Conservation (phyloP, 306 rosid genomes). For the Sphenostylis stenocarpa region DNA sequence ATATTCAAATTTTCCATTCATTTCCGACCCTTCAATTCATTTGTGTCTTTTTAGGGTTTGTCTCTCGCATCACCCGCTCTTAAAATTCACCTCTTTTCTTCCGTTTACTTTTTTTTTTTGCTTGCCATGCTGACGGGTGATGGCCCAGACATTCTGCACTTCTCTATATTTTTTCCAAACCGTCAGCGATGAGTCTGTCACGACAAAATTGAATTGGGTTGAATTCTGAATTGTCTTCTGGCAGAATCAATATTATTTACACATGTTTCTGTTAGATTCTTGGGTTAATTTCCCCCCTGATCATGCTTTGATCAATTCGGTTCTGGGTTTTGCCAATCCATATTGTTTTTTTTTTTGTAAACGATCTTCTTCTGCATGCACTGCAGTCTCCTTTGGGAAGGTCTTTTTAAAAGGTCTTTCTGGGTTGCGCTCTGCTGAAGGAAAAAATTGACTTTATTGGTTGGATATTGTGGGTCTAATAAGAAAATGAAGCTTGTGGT, state of each 20-base stretch:
- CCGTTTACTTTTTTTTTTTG: neutral
- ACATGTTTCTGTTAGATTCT: slow-evolving; percentile 26
- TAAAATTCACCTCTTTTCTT: neutral
- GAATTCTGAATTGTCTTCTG: neutral
- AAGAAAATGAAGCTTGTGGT: slow-evolving; percentile 72
- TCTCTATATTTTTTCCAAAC: neutral
- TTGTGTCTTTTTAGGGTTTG: slow-evolving; percentile 20
- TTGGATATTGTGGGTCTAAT: neutral
- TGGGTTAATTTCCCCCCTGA: neutral
- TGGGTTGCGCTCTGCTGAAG: neutral
- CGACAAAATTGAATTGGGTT: neutral
- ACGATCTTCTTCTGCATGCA: neutral
- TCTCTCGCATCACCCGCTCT: neutral
- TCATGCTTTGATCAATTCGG: slow-evolving; percentile 24
- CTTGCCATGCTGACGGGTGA: neutral
- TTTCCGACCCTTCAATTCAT: slow-evolving; percentile 11
- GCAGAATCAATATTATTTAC: slow-evolving; percentile 10
- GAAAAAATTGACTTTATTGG: neutral
- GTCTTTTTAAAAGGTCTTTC: neutral
- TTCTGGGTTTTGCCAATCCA: neutral
- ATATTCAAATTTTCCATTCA: slow-evolving; percentile 31
- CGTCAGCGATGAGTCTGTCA: neutral
- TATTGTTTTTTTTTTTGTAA: neutral
- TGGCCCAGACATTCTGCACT: neutral
- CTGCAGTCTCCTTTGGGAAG: too few species aligned